A percentile compares a stretch with the other conserved stretches of the same genome.
Conservation (phyloP, 1,139 yeast genomes). For the Hyphopichia burtonii region DNA sequence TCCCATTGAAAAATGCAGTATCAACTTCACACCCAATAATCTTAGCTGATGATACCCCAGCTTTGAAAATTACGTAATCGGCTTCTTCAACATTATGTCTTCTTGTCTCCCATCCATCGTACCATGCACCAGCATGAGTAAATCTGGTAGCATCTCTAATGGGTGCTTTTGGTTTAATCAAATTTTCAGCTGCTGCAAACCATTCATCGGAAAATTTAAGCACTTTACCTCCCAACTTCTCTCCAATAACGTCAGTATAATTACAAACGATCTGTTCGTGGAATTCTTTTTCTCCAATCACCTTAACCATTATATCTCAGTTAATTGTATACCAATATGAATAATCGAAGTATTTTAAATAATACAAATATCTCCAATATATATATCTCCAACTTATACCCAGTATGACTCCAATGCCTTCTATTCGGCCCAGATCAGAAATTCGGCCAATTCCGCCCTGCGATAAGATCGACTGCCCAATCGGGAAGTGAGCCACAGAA, state of each 20-base stretch:
- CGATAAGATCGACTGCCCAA: background rate
- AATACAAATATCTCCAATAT: no score
- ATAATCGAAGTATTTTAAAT: no score
- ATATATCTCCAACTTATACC: no score
- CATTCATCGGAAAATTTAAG: constrained; percentile 79
- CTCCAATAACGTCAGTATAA: constrained; percentile 76
- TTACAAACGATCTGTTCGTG: constrained; percentile 44
- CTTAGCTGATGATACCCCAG: constrained; percentile 82
- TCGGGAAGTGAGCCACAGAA: no score
- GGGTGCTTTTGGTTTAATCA: constrained; percentile 77
- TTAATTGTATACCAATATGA: no score
- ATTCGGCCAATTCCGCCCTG: background rate
- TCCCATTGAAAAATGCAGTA: constrained; percentile 90
- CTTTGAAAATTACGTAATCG: constrained; percentile 79
- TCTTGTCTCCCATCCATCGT: constrained; percentile 98
- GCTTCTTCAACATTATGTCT: constrained; percentile 82
- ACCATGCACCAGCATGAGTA: constrained; percentile 91
- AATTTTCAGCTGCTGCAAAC: constrained; percentile 92
- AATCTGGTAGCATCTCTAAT: constrained; percentile 78
- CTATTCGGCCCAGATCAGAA: background rate
- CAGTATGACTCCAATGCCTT: background rate
- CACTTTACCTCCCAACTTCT: constrained; percentile 76
- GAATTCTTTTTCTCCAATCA: constrained; percentile 40
- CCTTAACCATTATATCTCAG: constrained; percentile 32
- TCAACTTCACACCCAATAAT: constrained; percentile 85